phyloP scores from a whole-genome alignment of 1,284 basidiomycete genomes.

The Leccinum pseudoinsigne region DNA sequence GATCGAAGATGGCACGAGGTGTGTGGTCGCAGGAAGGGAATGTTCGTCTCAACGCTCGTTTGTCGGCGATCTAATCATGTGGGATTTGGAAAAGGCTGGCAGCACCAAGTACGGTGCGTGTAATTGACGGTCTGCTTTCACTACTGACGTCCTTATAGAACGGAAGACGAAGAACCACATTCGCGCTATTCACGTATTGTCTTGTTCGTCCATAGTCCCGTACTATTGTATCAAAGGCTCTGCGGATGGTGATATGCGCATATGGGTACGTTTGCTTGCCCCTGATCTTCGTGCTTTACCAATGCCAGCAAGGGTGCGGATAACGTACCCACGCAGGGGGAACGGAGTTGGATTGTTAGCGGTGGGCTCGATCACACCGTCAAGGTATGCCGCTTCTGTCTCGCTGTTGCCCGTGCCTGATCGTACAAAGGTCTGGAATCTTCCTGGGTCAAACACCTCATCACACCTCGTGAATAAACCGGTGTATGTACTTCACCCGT shows the following conservation, averaged over 20 bases:
- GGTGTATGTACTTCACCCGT: constrained; percentile 72
- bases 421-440: constrained; percentile 70
- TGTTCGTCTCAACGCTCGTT: constrained; percentile 44
- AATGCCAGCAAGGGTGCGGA: constrained; percentile 21
- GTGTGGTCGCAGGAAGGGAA: constrained; percentile 73
- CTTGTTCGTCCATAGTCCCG: constrained; percentile 59
- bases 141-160: constrained; percentile 44
- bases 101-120: constrained; percentile 67
- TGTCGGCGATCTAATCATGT: constrained; percentile 77
- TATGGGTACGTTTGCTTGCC: constrained; percentile 63
- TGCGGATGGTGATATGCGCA: constrained; percentile 78
- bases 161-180: constrained; percentile 72
- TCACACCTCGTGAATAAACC: constrained; percentile 60
- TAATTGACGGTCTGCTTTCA: constrained; percentile 7
- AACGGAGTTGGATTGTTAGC: constrained; percentile 76
- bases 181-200: constrained; percentile 74
- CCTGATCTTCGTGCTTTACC: not conserved
- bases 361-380: constrained; percentile 82
- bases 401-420: not conserved
- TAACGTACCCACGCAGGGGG: constrained; percentile 21
- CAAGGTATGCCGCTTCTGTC: constrained; percentile 48
- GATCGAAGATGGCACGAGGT: constrained; percentile 62
- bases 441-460: constrained; percentile 49
- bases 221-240: constrained; percentile 81
- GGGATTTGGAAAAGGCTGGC: constrained; percentile 75